phyloP scores from a whole-genome alignment of 306 rosid genomes.

The Vigna unguiculata region DNA sequence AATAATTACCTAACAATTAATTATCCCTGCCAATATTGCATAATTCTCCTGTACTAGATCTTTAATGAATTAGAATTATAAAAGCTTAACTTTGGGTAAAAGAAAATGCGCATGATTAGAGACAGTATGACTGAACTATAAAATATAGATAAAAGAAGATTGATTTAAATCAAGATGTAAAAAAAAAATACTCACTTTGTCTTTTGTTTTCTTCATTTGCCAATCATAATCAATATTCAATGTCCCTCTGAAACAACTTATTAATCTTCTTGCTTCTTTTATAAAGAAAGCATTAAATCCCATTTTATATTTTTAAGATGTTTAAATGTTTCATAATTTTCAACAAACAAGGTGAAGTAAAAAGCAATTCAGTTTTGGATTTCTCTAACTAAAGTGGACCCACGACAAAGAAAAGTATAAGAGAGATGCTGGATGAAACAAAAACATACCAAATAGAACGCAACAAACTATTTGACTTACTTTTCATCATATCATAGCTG shows the following conservation, averaged over 20 bases:
- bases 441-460: conserved; percentile 26
- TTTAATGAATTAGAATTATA: neutral
- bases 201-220: too few species aligned
- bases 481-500: conserved; percentile 45
- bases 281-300: too few species aligned
- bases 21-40: neutral
- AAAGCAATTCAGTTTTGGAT: conserved; percentile 16
- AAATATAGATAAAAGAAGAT: neutral
- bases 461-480: conserved; percentile 48
- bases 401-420: conserved; percentile 26
- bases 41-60: neutral
- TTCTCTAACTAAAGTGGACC: conserved; percentile 42
- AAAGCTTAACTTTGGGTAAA: neutral
- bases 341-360: conserved; percentile 31
- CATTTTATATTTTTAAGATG: neutral
- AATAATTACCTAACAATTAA: neutral
- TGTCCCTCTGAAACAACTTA: too few species aligned
- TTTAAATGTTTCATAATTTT: neutral
- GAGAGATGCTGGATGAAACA: conserved; percentile 34
- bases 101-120: neutral
- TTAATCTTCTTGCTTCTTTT: too few species aligned
- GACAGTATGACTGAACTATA: neutral
- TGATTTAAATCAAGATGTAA: neutral
- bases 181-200: neutral
- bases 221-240: too few species aligned